These are phyloP conservation scores for Sclerotinia glacialis DNA, from an alignment of 2,329 filamentous ascomycete species.

Conservation along the genomic window DNA sequence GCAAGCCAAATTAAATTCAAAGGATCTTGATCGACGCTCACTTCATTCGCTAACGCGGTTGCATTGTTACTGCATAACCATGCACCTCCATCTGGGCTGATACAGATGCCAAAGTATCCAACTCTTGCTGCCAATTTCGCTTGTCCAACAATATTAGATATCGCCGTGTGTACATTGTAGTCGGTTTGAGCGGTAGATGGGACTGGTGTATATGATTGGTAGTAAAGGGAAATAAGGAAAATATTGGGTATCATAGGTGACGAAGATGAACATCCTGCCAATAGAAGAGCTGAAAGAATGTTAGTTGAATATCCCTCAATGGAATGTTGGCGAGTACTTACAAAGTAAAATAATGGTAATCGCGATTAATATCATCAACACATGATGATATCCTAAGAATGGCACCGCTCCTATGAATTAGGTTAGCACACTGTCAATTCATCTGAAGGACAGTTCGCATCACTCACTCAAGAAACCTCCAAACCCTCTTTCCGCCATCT, in stretches of 20 bases:
- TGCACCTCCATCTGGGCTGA: slow-evolving; percentile 83
- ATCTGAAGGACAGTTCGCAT: background rate
- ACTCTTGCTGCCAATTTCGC: slow-evolving; percentile 87
- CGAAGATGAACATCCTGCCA: slow-evolving; percentile 95
- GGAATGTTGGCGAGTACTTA: slow-evolving; percentile 49
- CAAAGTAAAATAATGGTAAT: slow-evolving; percentile 92
- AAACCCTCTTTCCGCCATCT: slow-evolving; percentile 28
- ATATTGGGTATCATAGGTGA: slow-evolving; percentile 93
- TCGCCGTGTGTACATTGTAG: slow-evolving; percentile 80
- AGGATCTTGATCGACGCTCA: slow-evolving; percentile 88
- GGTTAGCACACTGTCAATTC: slow-evolving; percentile 22
- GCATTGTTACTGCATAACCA: slow-evolving; percentile 98
- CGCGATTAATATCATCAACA: slow-evolving; percentile 96
- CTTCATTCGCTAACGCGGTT: slow-evolving; percentile 83
- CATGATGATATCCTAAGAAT: slow-evolving; percentile 74
- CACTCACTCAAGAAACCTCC: slow-evolving; percentile 40
- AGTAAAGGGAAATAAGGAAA: slow-evolving; percentile 98
- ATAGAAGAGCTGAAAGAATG: slow-evolving; percentile 65
- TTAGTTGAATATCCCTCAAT: slow-evolving; percentile 26
- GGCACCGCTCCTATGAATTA: slow-evolving; percentile 57
- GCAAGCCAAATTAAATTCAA: slow-evolving; percentile 97
- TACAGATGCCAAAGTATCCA: slow-evolving; percentile 96
- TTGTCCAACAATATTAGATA: slow-evolving; percentile 83
- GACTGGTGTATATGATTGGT: slow-evolving; percentile 72
- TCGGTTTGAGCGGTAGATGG: slow-evolving; percentile 87